A percentile compares a stretch with the other conserved stretches of the same genome.
Evolutionary conservation across 257 asterid species (phyloP).

Genomic region (Jasminum sambac): DNA sequence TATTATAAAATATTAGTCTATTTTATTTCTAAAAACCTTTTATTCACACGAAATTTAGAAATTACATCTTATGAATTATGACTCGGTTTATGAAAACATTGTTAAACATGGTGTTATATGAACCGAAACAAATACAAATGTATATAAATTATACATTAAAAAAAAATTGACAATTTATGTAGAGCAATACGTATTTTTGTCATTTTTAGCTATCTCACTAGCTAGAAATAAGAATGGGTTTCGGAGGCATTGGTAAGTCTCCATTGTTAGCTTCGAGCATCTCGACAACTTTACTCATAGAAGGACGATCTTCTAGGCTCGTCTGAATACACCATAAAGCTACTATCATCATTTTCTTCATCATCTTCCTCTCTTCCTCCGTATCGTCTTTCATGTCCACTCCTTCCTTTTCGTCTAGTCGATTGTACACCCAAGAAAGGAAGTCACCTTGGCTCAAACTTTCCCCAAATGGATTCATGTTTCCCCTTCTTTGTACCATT

Average conservation of each 20-base stretch:
- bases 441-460: conserved; percentile 36
- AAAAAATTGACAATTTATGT: neutral
- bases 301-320: conserved; percentile 44
- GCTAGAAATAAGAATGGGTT: conserved; percentile 35
- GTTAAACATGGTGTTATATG: no score
- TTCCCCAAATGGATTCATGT: conserved; percentile 29
- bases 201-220: conserved; percentile 22
- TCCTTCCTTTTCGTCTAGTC: conserved; percentile 35
- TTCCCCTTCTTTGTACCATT: conserved; percentile 41
- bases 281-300: conserved; percentile 43
- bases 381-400: conserved; percentile 30
- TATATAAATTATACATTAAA: no score
- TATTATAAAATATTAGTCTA: no score
- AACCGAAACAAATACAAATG: no score
- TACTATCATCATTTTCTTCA: conserved; percentile 49
- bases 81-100: no score
- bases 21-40: no score
- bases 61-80: no score
- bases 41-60: no score
- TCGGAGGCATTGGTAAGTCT: conserved; percentile 41
- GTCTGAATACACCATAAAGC: conserved; percentile 64
- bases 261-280: conserved; percentile 52
- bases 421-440: conserved; percentile 51
- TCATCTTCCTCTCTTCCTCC: conserved; percentile 41
- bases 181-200: neutral